A percentile compares a stretch with the other conserved stretches of the same genome.
Conservation (phyloP, 1,139 yeast species). For the Taphrina communis region DNA sequence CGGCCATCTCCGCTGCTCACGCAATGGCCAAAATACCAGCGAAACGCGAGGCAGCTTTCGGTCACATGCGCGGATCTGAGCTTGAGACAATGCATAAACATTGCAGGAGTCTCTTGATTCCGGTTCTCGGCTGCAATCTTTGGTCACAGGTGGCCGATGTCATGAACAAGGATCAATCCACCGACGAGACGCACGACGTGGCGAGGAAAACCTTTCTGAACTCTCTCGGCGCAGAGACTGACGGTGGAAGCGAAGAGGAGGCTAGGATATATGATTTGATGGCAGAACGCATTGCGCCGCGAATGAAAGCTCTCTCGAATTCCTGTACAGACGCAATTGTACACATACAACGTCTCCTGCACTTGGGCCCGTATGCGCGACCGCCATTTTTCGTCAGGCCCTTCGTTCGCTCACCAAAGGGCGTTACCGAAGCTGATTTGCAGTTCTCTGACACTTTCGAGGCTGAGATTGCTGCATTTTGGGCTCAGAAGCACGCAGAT, state of each 20-base stretch:
- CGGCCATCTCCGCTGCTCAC: slow-evolving; percentile 23
- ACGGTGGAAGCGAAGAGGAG: slow-evolving; percentile 9
- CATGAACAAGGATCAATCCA: not conserved
- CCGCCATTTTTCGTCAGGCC: slow-evolving; percentile 27
- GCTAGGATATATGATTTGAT: slow-evolving; percentile 7
- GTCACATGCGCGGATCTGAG: slow-evolving; percentile 34
- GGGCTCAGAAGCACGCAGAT: slow-evolving; percentile 28
- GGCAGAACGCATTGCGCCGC: slow-evolving; percentile 30
- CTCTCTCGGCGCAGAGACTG: slow-evolving; percentile 3
- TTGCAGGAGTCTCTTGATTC: slow-evolving; percentile 20
- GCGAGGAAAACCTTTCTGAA: slow-evolving; percentile 2
- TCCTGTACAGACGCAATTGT: slow-evolving; percentile 20
- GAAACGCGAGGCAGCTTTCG: slow-evolving; percentile 35
- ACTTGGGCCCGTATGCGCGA: slow-evolving; percentile 24
- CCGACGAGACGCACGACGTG: not conserved
- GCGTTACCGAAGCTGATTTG: slow-evolving; percentile 11
- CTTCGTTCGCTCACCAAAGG: slow-evolving; percentile 10
- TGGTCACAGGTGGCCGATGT: slow-evolving; percentile 28
- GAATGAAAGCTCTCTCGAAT: slow-evolving; percentile 18
- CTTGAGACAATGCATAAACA: slow-evolving; percentile 30
- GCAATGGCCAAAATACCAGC: slow-evolving; percentile 30
- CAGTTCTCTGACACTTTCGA: slow-evolving; percentile 19
- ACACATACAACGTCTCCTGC: slow-evolving; percentile 35
- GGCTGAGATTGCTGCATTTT: slow-evolving; percentile 31
- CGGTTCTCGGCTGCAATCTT: slow-evolving; percentile 33